phyloP scores from a whole-genome alignment of 805 yeast genomes.

The Hanseniaspora lachancei region DNA sequence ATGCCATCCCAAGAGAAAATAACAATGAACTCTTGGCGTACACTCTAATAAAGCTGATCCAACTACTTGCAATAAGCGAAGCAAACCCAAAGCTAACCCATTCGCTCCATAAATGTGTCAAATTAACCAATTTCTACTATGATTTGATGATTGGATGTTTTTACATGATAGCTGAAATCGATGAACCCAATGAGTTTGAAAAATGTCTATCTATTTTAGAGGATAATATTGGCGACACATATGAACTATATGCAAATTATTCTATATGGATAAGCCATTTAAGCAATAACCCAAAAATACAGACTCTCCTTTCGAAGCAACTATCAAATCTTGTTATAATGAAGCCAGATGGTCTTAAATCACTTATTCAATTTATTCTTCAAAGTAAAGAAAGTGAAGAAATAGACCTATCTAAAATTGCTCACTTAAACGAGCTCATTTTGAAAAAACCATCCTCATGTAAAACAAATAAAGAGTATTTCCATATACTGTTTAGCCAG shows the following conservation, averaged over 20 bases:
- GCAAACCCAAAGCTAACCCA: slow-evolving; percentile 19
- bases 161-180: slow-evolving; percentile 22
- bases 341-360: slow-evolving; percentile 49
- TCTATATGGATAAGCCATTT: slow-evolving; percentile 37
- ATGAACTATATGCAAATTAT: slow-evolving; percentile 47
- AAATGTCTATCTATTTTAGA: slow-evolving; percentile 20
- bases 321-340: slow-evolving; percentile 25
- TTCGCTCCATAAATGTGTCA: slow-evolving; percentile 35
- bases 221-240: slow-evolving; percentile 47
- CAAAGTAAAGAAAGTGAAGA: slow-evolving; percentile 67
- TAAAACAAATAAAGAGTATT: slow-evolving; percentile 39
- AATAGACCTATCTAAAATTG: slow-evolving; percentile 50
- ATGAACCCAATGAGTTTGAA: slow-evolving; percentile 18
- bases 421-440: slow-evolving; percentile 52
- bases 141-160: slow-evolving; percentile 43
- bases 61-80: not conserved
- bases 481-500: slow-evolving; percentile 48
- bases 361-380: slow-evolving; percentile 61
- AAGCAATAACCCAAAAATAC: not conserved
- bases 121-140: slow-evolving; percentile 55
- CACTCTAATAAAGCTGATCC: not conserved
- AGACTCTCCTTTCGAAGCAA: not conserved
- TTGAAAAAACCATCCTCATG: slow-evolving; percentile 44
- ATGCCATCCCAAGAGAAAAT: slow-evolving; percentile 20
- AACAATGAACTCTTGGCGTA: not conserved